phyloP scores from a whole-genome alignment of 2,329 filamentous ascomycete genomes.

The Fusarium caatingaense region DNA sequence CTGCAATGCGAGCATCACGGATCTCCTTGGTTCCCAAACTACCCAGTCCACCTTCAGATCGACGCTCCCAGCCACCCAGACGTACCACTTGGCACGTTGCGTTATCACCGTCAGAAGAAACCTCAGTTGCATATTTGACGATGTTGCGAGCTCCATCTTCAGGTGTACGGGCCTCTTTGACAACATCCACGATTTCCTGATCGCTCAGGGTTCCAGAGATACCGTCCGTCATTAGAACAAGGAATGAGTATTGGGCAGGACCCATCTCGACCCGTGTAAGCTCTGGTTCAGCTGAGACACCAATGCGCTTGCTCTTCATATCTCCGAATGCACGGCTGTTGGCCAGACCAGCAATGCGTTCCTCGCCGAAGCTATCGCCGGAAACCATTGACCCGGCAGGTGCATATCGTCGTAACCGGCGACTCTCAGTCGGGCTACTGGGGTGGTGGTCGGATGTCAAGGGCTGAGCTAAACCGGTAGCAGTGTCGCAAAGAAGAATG shows the following conservation, averaged over 20 bases:
- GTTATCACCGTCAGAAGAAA: slow-evolving; percentile 75
- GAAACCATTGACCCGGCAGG: slow-evolving; percentile 82
- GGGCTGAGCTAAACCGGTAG: slow-evolving; percentile 81
- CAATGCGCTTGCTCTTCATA: slow-evolving; percentile 89
- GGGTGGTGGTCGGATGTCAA: slow-evolving; percentile 94
- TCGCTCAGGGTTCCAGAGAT: slow-evolving; percentile 87
- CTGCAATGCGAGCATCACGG: slow-evolving; percentile 81
- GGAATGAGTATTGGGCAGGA: slow-evolving; percentile 87
- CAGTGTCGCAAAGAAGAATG: slow-evolving; percentile 87
- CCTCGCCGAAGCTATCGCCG: slow-evolving; percentile 92
- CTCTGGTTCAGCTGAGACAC: slow-evolving; percentile 94
- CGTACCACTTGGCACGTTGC: slow-evolving; percentile 75
- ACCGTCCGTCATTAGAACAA: slow-evolving; percentile 90
- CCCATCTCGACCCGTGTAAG: slow-evolving; percentile 81
- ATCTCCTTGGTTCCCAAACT: slow-evolving; percentile 93
- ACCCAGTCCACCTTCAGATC: slow-evolving; percentile 86
- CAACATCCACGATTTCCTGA: slow-evolving; percentile 94
- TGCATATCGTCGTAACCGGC: slow-evolving; percentile 85
- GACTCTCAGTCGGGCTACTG: slow-evolving; percentile 84
- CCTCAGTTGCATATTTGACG: slow-evolving; percentile 89
- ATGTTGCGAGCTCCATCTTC: slow-evolving; percentile 84
- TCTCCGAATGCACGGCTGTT: slow-evolving; percentile 97
- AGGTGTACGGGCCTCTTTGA: slow-evolving; percentile 93
- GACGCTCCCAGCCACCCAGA: slow-evolving; percentile 76
- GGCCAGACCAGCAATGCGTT: slow-evolving; percentile 91